phyloP scores from a whole-genome alignment of 805 yeast species.

The Ogataea saltuana region DNA sequence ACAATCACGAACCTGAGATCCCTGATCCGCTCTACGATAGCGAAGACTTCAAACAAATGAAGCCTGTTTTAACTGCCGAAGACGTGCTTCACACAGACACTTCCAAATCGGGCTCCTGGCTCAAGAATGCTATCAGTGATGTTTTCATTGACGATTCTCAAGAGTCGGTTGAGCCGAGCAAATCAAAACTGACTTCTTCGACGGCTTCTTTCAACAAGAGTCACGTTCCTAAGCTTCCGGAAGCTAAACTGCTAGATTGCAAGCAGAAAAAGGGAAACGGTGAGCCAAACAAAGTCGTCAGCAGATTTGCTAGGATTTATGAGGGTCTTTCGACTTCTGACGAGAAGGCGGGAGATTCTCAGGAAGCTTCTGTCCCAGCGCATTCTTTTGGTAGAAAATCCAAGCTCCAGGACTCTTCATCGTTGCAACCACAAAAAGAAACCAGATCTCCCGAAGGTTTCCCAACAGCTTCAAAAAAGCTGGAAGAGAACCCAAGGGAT shows the following conservation, averaged over 20 bases:
- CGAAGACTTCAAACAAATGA: neutral
- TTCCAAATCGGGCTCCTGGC: neutral
- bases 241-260: neutral
- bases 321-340: neutral
- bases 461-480: neutral
- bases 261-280: neutral
- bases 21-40: too few species aligned
- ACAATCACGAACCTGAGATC: neutral
- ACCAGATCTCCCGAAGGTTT: too few species aligned
- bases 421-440: too few species aligned
- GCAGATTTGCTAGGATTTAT: too few species aligned
- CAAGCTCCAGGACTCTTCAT: too few species aligned
- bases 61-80: neutral
- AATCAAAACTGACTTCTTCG: too few species aligned
- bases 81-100: neutral
- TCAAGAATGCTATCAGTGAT: conserved; percentile 2
- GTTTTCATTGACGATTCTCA: neutral
- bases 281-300: neutral
- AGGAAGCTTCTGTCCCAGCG: conserved; percentile 1
- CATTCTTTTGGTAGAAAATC: too few species aligned
- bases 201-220: neutral
- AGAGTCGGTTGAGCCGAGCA: neutral
- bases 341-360: neutral
- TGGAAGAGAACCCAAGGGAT: neutral
- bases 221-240: conserved; percentile 1